Evolutionary conservation across 2,329 filamentous ascomycete species (phyloP).

Genomic region (Fusarium sp.): DNA sequence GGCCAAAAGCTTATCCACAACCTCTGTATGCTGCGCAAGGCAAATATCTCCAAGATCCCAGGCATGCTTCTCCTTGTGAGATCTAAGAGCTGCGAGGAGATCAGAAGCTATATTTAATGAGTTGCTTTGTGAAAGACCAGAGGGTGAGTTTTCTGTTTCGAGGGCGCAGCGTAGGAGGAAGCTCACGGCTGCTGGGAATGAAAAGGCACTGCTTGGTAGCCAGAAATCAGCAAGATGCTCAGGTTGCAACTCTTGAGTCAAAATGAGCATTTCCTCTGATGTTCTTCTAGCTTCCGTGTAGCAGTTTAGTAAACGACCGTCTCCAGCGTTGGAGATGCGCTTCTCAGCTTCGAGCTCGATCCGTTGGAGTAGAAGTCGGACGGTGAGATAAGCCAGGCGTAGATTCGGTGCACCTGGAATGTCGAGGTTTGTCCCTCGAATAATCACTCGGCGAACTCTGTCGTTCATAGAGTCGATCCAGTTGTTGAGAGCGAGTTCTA

Average conservation of each 20-base stretch:
- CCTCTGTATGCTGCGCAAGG: constrained; percentile 56
- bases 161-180: constrained; percentile 59
- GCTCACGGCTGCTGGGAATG: constrained; percentile 58
- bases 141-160: constrained; percentile 51
- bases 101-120: constrained; percentile 55
- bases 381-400: constrained; percentile 58
- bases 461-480: constrained; percentile 56
- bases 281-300: constrained; percentile 55
- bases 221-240: constrained; percentile 58
- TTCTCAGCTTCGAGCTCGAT: constrained; percentile 56
- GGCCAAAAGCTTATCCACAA: constrained; percentile 55
- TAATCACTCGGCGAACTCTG: constrained; percentile 51
- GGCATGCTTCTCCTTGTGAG: constrained; percentile 49
- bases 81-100: constrained; percentile 51
- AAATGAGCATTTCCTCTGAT: constrained; percentile 58
- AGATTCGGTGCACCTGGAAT: constrained; percentile 59
- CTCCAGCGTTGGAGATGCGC: constrained; percentile 33
- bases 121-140: constrained; percentile 48
- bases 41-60: constrained; percentile 63
- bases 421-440: constrained; percentile 52
- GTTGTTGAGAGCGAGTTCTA: constrained; percentile 51
- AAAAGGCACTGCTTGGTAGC: constrained; percentile 57
- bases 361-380: constrained; percentile 56
- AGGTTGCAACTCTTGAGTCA: constrained; percentile 56
- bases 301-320: constrained; percentile 41